Conservation (phyloP, 2,329 filamentous ascomycete genomes). For the Colletotrichum camelliae region DNA sequence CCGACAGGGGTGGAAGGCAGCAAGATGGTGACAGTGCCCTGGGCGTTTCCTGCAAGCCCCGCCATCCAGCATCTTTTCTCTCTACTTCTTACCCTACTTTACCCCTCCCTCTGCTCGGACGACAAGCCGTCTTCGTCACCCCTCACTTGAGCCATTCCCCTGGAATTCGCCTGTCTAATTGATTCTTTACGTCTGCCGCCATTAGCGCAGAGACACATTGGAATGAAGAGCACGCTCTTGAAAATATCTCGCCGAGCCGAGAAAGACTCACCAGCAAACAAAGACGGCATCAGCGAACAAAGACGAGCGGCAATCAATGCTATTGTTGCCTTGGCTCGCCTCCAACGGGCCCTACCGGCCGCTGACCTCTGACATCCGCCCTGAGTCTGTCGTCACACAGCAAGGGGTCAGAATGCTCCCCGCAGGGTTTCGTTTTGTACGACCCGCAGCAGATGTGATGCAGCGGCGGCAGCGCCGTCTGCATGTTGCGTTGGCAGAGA, state of each 20-base stretch:
- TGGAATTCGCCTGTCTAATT: neutral
- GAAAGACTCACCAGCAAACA: neutral
- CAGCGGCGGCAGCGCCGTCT: conserved; percentile 12
- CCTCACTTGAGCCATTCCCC: neutral
- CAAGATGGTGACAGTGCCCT: neutral
- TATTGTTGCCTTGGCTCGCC: neutral
- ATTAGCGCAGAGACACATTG: neutral
- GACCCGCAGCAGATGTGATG: conserved; percentile 21
- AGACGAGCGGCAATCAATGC: neutral
- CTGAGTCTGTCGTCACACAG: conserved; percentile 17
- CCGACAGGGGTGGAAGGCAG: neutral
- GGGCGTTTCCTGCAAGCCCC: conserved; percentile 8
- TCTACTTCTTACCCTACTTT: conserved; percentile 16
- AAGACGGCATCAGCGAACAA: neutral
- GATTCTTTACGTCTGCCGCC: neutral
- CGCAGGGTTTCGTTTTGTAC: conserved; percentile 11
- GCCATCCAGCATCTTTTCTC: conserved; percentile 15
- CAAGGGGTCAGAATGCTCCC: conserved; percentile 15
- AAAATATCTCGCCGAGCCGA: neutral
- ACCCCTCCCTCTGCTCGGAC: conserved; percentile 11
- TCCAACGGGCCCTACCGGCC: neutral
- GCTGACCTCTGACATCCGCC: neutral
- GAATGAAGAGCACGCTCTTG: neutral
- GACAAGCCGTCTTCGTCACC: neutral
- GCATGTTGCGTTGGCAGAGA: conserved; percentile 25